phyloP scores from a whole-genome alignment of 1,284 basidiomycete genomes.

The Naganishia cerealis region DNA sequence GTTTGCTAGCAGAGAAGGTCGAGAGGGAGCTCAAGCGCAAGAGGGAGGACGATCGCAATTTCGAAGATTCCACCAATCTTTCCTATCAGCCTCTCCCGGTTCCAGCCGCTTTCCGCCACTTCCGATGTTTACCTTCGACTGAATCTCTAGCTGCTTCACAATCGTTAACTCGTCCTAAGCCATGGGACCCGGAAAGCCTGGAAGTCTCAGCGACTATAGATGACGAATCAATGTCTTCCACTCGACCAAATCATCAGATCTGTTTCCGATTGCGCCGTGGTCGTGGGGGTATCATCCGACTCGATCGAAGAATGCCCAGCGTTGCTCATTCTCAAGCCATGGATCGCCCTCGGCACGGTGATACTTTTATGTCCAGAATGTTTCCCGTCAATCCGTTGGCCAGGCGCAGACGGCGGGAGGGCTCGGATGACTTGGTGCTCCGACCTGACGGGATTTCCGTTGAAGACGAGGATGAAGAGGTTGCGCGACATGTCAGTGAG shows the following conservation, averaged over 20 bases:
- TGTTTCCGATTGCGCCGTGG: conserved; percentile 73
- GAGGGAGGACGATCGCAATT: conserved; percentile 67
- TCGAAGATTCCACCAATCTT: conserved; percentile 81
- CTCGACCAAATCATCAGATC: conserved; percentile 38
- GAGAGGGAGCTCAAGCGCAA: conserved; percentile 67
- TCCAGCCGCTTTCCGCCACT: conserved; percentile 56
- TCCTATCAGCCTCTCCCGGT: conserved; percentile 63
- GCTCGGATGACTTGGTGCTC: conserved; percentile 41
- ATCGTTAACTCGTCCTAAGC: conserved; percentile 45
- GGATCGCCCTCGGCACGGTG: conserved; percentile 44
- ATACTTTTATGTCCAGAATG: conserved; percentile 19
- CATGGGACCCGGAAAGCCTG: conserved; percentile 30
- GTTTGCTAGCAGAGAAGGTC: conserved; percentile 63
- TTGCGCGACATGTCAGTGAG: conserved; percentile 38
- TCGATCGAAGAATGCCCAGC: conserved; percentile 65
- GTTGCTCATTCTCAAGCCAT: conserved; percentile 39
- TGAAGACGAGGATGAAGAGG: conserved; percentile 30
- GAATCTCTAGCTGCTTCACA: conserved; percentile 45
- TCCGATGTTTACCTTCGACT: conserved; percentile 49
- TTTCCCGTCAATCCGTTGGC: conserved; percentile 33
- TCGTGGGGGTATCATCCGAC: conserved; percentile 73
- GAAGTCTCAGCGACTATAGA: conserved; percentile 22
- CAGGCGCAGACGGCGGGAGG: conserved; percentile 41
- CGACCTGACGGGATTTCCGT: conserved; percentile 29
- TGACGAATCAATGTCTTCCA: conserved; percentile 26